Evolutionary conservation across 805 yeast genomes (phyloP).

Genomic region (Ogataea ramenticola): DNA sequence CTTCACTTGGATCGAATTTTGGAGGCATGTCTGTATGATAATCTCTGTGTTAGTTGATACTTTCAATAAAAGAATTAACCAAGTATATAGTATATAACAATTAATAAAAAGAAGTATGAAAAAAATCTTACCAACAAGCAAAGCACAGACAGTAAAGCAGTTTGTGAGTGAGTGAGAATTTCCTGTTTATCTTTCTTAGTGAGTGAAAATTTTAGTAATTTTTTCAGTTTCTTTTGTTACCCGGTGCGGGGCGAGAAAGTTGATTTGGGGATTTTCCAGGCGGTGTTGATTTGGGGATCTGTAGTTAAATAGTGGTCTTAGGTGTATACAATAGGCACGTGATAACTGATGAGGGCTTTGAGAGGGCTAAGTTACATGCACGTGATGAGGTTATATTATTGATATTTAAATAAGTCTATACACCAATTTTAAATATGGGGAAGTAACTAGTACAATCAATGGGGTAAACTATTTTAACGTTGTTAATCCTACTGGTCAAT

Average conservation of each 20-base stretch:
- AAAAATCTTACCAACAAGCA: too few species aligned
- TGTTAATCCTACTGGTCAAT: too few species aligned
- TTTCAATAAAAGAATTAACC: background rate
- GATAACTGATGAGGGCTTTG: background rate
- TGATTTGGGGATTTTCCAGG: too few species aligned
- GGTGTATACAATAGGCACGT: background rate
- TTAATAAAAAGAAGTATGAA: background rate
- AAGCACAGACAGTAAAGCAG: background rate
- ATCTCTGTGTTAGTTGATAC: background rate
- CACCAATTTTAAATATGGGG: background rate
- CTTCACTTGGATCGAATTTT: constrained; percentile 98
- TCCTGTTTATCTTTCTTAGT: too few species aligned
- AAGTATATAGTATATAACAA: background rate
- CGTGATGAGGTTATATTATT: background rate
- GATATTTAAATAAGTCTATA: background rate
- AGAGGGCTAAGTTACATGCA: too few species aligned
- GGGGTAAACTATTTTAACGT: too few species aligned
- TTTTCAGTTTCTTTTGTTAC: too few species aligned
- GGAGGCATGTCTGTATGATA: constrained; percentile 63
- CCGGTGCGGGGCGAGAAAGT: too few species aligned
- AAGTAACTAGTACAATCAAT: too few species aligned
- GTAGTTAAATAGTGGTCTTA: too few species aligned
- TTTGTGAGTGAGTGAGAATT: too few species aligned
- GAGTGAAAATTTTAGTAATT: background rate
- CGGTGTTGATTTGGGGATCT: too few species aligned